A percentile compares a stretch with the other conserved stretches of the same genome.
phyloP scores from a whole-genome alignment of 140 eudicot genomes.

The Oenanthe javanica region DNA sequence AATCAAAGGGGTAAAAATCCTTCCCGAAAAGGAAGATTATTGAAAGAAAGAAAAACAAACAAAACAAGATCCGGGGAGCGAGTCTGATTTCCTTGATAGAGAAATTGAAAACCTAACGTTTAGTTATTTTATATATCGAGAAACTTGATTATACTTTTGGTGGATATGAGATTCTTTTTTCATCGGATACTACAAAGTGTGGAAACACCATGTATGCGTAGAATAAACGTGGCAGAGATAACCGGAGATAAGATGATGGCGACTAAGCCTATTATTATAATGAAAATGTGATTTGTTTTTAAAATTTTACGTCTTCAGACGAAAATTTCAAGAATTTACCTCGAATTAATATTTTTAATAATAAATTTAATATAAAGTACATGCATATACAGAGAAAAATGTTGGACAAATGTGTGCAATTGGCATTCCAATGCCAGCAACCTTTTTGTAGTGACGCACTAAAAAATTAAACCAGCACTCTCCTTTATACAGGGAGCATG shows the following conservation, averaged over 20 bases:
- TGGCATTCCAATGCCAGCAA: constrained; percentile 4
- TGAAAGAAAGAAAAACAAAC: too few species aligned
- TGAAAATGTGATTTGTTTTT: neutral
- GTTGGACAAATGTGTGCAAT: neutral
- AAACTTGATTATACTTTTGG: neutral
- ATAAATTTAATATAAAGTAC: neutral
- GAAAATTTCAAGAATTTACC: constrained; percentile 3
- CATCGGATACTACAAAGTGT: neutral
- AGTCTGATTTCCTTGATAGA: too few species aligned
- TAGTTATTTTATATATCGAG: neutral
- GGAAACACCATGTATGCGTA: neutral
- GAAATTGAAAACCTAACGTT: too few species aligned
- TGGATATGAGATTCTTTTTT: neutral
- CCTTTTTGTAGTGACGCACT: constrained; percentile 6
- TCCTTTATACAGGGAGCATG: neutral
- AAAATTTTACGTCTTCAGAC: neutral
- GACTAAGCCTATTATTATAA: neutral
- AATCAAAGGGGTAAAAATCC: too few species aligned
- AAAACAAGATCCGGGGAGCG: too few species aligned
- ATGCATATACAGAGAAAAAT: neutral
- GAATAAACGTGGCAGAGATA: neutral
- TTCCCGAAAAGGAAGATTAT: too few species aligned
- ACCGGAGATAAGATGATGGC: neutral
- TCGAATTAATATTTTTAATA: neutral
- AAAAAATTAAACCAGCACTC: neutral